Base-by-base conservation (phyloP, 768 basidiomycete species). In the Tulasnella sp. region DNA sequence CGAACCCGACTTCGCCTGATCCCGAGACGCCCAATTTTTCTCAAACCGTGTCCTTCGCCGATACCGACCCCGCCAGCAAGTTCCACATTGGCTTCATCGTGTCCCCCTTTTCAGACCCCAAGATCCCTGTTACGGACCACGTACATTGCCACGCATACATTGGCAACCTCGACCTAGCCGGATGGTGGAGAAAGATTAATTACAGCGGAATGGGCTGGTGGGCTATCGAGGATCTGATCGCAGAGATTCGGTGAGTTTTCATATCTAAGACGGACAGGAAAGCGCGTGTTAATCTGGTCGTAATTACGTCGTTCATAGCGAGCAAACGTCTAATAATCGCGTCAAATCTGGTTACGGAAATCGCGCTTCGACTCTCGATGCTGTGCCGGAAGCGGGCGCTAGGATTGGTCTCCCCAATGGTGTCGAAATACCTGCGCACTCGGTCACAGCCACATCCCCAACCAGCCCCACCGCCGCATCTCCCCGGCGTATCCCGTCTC, bases 251-350 rank as follows among this genome's bases (percentile, higher is more conserved):
- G 86, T 86, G 62, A 45, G 75, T 67, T 31, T 41, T 32, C 49
- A 57, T 27, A 31, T 50, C 37, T 53, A 61, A 57, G 37, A 34
- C 54, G 58, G 32, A 54, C 27, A 21, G 55, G 36, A 46, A 32
- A 19, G 34, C 6, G n/a, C 19, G 12, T 43, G 6, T 39, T 23
- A 23, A n/a, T 52, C 9, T 36, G 23, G 12, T 25, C 17, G 14
- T 40, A 36, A 3, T 12, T 25, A 14, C 46, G 31, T n/a, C 17
- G 29, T 34, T 27, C 36, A n/a, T 69, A 89, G 87, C 46, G 86
- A 90, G 69, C 77, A 80, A 17, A 80, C 82, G 2, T 81, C 84
- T 12, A 91, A 89, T 65, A 89, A 91, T 69, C 81, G 86, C 39
- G 71, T 91, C 66, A 87, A 86, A 66, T 86, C 86, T 6, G 85